Evolutionary conservation across 106 monocot genomes (phyloP).

Genomic region (Dendrobium nobile): DNA sequence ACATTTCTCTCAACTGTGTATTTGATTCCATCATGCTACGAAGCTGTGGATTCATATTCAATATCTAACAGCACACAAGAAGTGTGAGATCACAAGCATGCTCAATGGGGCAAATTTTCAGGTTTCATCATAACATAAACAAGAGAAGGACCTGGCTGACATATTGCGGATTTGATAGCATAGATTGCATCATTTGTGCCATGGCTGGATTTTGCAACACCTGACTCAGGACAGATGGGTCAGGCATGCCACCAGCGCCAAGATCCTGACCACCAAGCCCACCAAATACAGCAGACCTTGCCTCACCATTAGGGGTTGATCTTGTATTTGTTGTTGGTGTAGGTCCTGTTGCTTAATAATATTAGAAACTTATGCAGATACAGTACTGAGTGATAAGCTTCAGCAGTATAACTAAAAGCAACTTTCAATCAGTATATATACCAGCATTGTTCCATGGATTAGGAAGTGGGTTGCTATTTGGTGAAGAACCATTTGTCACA

Average conservation of each 20-base stretch:
- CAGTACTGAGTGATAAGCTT: not conserved
- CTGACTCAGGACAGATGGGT: slow-evolving; percentile 50
- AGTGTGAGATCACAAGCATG: not conserved
- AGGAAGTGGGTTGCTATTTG: slow-evolving; percentile 66
- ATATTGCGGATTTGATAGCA: slow-evolving; percentile 82
- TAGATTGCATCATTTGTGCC: slow-evolving; percentile 71
- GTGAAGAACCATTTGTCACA: not conserved
- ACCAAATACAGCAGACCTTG: slow-evolving; percentile 37
- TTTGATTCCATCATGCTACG: slow-evolving; percentile 54
- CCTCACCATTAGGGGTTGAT: slow-evolving; percentile 31
- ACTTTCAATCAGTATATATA: slow-evolving; percentile 10
- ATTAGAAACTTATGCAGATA: not conserved
- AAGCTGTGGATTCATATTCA: slow-evolving; percentile 54
- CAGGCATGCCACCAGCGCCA: slow-evolving; percentile 40
- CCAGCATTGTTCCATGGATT: slow-evolving; percentile 82
- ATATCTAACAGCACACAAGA: slow-evolving; percentile 24
- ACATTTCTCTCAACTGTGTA: slow-evolving; percentile 67
- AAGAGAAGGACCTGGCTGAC: slow-evolving; percentile 62
- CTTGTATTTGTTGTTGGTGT: slow-evolving; percentile 35
- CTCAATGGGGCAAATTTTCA: not conserved
- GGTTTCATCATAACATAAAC: not conserved
- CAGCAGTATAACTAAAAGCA: not conserved
- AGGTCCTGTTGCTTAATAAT: slow-evolving; percentile 29
- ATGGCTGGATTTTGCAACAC: slow-evolving; percentile 79
- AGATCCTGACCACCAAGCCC: slow-evolving; percentile 62